Conservation (phyloP, 1,284 basidiomycete genomes). For the Fomitiporia mediterranea region DNA sequence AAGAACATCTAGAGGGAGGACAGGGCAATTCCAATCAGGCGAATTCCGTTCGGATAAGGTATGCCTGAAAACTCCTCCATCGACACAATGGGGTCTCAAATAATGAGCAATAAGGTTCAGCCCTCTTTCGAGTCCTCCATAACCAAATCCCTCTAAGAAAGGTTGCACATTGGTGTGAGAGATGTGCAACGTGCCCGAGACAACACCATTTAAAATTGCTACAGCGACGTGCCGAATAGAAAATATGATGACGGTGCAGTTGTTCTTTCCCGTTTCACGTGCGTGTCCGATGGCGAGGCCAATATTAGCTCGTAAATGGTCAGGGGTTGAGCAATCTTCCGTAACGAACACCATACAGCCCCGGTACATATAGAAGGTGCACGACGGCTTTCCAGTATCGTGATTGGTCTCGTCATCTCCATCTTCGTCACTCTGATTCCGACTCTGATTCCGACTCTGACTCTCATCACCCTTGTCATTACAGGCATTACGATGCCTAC, state of each 20-base stretch:
- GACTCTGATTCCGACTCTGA: no score
- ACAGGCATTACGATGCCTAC: no score
- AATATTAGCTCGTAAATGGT: not conserved
- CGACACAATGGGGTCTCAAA: not conserved
- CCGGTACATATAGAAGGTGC: not conserved
- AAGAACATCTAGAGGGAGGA: not conserved
- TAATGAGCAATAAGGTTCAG: not conserved
- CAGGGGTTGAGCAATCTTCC: not conserved
- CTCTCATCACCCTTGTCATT: no score
- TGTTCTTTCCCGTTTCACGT: not conserved
- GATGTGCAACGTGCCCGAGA: not conserved
- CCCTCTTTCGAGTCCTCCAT: not conserved
- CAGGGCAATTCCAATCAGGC: not conserved
- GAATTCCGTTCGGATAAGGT: no score
- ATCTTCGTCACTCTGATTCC: no score
- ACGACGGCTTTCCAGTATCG: no score
- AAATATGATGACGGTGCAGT: not conserved
- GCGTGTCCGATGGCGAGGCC: not conserved
- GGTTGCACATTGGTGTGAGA: not conserved
- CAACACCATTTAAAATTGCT: not conserved
- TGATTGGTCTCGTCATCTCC: not conserved
- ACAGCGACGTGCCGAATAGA: not conserved
- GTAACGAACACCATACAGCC: not conserved
- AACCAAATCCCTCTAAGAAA: not conserved
- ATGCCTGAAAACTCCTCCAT: no score